These are phyloP conservation scores for Peltaster fructicola DNA, from an alignment of 2,329 filamentous ascomycete species.

Conservation along the genomic window DNA sequence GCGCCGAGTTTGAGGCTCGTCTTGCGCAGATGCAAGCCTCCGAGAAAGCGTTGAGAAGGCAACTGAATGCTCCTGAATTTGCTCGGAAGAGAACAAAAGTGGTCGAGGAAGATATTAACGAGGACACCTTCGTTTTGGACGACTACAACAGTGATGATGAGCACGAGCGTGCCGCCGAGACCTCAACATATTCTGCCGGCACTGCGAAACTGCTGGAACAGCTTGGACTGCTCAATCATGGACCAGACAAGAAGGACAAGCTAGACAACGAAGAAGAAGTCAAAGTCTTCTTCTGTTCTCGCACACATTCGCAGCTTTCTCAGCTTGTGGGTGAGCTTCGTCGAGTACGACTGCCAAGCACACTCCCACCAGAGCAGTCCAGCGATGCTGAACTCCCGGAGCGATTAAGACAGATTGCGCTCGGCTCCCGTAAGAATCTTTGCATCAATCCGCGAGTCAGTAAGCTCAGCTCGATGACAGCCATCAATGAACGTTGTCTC, in stretches of 20 bases:
- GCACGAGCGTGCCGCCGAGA: no score
- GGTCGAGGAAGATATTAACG: slow-evolving; percentile 28
- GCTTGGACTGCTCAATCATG: slow-evolving; percentile 21
- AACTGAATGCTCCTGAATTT: slow-evolving; percentile 1
- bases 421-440: slow-evolving; percentile 71
- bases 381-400: slow-evolving; percentile 29
- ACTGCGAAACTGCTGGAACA: slow-evolving; percentile 58
- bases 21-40: slow-evolving; percentile 45
- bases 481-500: slow-evolving; percentile 84
- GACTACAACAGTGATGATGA: slow-evolving; percentile 53
- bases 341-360: slow-evolving; percentile 59
- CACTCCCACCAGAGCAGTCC: slow-evolving; percentile 26
- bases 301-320: slow-evolving; percentile 79
- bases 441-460: slow-evolving; percentile 80
- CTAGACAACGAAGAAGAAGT: slow-evolving; percentile 44
- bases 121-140: slow-evolving; percentile 57
- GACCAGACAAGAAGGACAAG: slow-evolving; percentile 22
- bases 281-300: slow-evolving; percentile 83
- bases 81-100: slow-evolving; percentile 30
- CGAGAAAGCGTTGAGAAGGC: slow-evolving; percentile 40
- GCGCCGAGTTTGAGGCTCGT: slow-evolving; percentile 57
- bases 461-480: slow-evolving; percentile 49
- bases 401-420: slow-evolving; percentile 58
- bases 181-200: slow-evolving; percentile 41
- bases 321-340: slow-evolving; percentile 75